These are phyloP conservation scores for Chlorella vulgaris DNA, from an alignment of 139 green algal genomes.

Conservation along the genomic window DNA sequence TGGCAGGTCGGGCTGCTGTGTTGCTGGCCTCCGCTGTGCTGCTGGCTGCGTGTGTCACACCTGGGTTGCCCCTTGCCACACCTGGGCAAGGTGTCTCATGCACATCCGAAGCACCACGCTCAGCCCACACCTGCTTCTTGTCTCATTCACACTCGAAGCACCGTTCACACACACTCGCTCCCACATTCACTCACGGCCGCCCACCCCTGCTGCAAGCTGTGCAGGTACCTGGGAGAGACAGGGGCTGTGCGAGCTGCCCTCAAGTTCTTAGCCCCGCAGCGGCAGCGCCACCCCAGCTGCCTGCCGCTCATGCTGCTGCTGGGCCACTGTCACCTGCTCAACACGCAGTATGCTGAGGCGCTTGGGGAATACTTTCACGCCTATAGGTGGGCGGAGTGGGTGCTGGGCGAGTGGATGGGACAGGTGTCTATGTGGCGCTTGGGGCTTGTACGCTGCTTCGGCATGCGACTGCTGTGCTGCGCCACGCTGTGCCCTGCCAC, in stretches of 20 bases:
- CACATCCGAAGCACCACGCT: too few species aligned
- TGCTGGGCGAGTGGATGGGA: too few species aligned
- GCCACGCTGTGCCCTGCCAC: too few species aligned
- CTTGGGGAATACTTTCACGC: slow-evolving; percentile 75
- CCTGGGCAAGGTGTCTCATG: too few species aligned
- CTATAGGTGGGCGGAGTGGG: slow-evolving; percentile 33
- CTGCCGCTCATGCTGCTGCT: slow-evolving; percentile 59
- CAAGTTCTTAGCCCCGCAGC: slow-evolving; percentile 48
- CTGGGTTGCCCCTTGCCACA: neutral
- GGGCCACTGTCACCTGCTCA: slow-evolving; percentile 59
- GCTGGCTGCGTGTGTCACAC: neutral
- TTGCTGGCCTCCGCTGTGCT: neutral
- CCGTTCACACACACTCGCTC: too few species aligned
- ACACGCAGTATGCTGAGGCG: slow-evolving; percentile 47
- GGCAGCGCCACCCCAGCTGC: slow-evolving; percentile 45
- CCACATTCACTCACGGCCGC: too few species aligned
- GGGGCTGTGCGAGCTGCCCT: slow-evolving; percentile 23
- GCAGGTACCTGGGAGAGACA: slow-evolving; percentile 36
- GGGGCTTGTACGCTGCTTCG: too few species aligned
- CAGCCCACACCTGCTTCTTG: too few species aligned
- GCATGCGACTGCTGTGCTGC: too few species aligned
- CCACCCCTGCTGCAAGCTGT: too few species aligned
- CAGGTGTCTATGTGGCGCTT: too few species aligned
- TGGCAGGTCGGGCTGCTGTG: slow-evolving; percentile 31
- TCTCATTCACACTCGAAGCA: too few species aligned